Evolutionary conservation across 1,139 yeast species (phyloP), one percentile per base, ranked within the genome.

Genomic region (Trichomonascaceae sp.): DNA sequence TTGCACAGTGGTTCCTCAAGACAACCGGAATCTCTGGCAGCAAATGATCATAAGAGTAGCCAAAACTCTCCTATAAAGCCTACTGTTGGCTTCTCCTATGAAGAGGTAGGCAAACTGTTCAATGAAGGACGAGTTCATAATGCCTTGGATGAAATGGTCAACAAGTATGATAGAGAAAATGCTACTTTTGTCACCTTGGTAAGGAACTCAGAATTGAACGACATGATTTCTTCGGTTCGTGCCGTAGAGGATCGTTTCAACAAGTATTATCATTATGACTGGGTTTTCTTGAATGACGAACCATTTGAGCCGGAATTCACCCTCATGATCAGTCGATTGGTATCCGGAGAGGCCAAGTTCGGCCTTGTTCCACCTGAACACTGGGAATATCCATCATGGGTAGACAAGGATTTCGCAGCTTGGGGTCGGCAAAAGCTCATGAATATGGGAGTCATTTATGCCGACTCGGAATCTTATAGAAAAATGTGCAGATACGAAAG

Each of bases 401-500:
- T 86, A 53, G 88, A 86, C 67, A 73, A 70, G 61, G 72, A 75
- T 1, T 75, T 74, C 59, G 91, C 91, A 1, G 79, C 75, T 1
- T 68, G 72, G 49, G 69, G 77, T 3, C 74, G 91, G 58, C 69
- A 70, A 50, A 58, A 63, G 19, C 73, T 82, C 68, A 72, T 81
- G 69, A 75, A 59, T 68, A 69, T 49, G 68, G 74, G 57, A 66
- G 74, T 85, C 55, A 80, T 82, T 43, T 85, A 86, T 65, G 93
- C 85, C 0, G 87, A 76, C 48, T 75, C 80, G 2, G 86, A 80
- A 63, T 76, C 83, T 49, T 86, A 86, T 66, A 76, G 91, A 61
- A 88, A 84, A 71, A 90, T 90, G 96, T 90, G 97, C 71, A 83
- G 97, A 67, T 90, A 77, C 68, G 95, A 90, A 69, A 84, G 93